Percentiles rank a stretch among this genome's conserved stretches.
Evolutionary conservation across 139 green algal species (phyloP).

Genomic region (Deuterostichococcus epilithicus): DNA sequence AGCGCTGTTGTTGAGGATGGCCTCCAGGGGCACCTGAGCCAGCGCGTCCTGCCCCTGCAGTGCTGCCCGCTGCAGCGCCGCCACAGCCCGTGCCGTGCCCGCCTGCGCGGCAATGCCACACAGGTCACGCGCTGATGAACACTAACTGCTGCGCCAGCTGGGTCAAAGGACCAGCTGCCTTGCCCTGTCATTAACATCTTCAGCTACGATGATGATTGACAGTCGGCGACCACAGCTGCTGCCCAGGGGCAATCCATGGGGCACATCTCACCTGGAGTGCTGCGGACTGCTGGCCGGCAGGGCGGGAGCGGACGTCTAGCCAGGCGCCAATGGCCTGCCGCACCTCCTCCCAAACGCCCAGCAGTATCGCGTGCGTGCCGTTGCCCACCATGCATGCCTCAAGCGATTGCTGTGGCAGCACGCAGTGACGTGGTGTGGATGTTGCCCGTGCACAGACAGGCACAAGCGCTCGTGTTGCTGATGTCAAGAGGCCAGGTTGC

Average conservation of each 20-base stretch:
- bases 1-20: slow-evolving; percentile 37
- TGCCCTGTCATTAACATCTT: too few species aligned
- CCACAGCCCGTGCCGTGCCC: slow-evolving; percentile 17
- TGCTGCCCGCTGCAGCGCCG: slow-evolving; percentile 14
- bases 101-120: background rate
- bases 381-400: slow-evolving; percentile 30
- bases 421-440: too few species aligned
- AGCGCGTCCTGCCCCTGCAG: background rate
- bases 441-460: too few species aligned
- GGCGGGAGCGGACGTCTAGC: slow-evolving; percentile 15
- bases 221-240: too few species aligned
- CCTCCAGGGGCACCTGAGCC: slow-evolving; percentile 42
- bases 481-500: too few species aligned
- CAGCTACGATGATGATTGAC: too few species aligned
- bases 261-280: background rate
- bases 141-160: too few species aligned
- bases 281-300: background rate
- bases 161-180: too few species aligned
- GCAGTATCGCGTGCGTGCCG: slow-evolving; percentile 19
- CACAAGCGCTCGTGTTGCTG: too few species aligned
- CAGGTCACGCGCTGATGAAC: too few species aligned
- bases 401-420: slow-evolving; percentile 14
- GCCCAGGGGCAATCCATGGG: background rate
- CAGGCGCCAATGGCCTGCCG: slow-evolving; percentile 24
- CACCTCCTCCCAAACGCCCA: slow-evolving; percentile 42